Conservation (phyloP, 805 yeast genomes). For the Cyberlindnera subsufficiens region DNA sequence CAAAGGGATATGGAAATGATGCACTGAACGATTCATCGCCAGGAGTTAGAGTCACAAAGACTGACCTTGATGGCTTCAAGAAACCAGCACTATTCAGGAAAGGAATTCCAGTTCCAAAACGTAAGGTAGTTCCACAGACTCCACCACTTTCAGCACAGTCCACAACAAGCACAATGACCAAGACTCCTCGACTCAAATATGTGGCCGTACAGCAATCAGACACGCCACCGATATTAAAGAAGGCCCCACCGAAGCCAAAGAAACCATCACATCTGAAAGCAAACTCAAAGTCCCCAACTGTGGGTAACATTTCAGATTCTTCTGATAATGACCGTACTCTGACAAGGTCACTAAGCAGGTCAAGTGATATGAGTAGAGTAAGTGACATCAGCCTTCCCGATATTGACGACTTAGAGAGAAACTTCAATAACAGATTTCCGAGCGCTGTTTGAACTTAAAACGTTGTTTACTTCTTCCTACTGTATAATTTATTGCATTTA, state of each 20-base stretch:
- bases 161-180: slow-evolving; percentile 22
- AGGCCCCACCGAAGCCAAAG: slow-evolving; percentile 53
- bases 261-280: slow-evolving; percentile 53
- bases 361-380: slow-evolving; percentile 10
- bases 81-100: slow-evolving; percentile 17
- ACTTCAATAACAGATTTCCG: slow-evolving; percentile 55
- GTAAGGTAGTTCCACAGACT: slow-evolving; percentile 12
- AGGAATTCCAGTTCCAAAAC: slow-evolving; percentile 11
- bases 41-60: slow-evolving; percentile 1
- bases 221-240: slow-evolving; percentile 17
- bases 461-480: no score
- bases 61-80: slow-evolving; percentile 23
- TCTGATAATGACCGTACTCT: slow-evolving; percentile 2
- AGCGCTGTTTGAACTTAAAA: slow-evolving; percentile 37
- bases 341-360: slow-evolving; percentile 7
- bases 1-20: slow-evolving; percentile 77
- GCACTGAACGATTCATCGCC: slow-evolving; percentile 26
- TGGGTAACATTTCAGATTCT: neutral
- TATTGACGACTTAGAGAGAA: slow-evolving; percentile 52
- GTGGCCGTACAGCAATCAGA: slow-evolving; percentile 1
- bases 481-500: no score
- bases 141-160: slow-evolving; percentile 23
- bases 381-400: slow-evolving; percentile 44
- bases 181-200: slow-evolving; percentile 8
- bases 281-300: slow-evolving; percentile 1